Evolutionary conservation across 345 rosid species (phyloP), one percentile per base, ranked within the genome.

Genomic region (Psidium friedrichsthalianum): DNA sequence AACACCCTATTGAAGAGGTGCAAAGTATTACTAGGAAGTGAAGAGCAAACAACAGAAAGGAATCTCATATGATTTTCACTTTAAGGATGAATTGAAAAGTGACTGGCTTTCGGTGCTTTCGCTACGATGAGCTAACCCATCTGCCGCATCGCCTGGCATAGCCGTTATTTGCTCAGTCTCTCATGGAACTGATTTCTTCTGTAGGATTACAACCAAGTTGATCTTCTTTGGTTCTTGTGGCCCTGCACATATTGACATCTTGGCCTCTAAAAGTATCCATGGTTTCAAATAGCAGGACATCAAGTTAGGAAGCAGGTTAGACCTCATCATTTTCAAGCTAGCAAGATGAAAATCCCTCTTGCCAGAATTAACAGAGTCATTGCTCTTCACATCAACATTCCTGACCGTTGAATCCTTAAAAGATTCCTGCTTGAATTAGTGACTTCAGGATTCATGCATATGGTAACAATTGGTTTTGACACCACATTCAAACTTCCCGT

Each of bases 1-100:
- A 20, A 7, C 56, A 18, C 56, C 56, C 56, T 55, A 55, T 47
- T 36, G 81, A 83, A 64, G 81, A 56, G n/a, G 58, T 40, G 36
- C 58, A 20, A 55, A 24, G 49, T 52, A 49, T 84, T 24, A 83
- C 42, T 83, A 27, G 82, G 49, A 55, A 13, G 49, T 74, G 56
- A 83, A 25, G 57, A 82, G 40, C 53, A 82, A 25, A 44, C 18
- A 86, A 82, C 8, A 42, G 80, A 69, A 69, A n/a, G 25, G 84
- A 86, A 96, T 96, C 96, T 94, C 93, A 81, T 51, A 84, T 57
- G 87, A 89, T 93, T 95, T 95, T 82, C 99, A 89, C 87, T 97
- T 97, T 84, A 95, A 89, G 82, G 95, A 92, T 86, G 93, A 78
- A 20, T 84, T 88, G 29, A 6, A 82, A 64, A 86, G 87, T 27